Evolutionary conservation across 345 rosid species (phyloP), one percentile per base, ranked within the genome.

Genomic region (Cardiospermum halicacabum): DNA sequence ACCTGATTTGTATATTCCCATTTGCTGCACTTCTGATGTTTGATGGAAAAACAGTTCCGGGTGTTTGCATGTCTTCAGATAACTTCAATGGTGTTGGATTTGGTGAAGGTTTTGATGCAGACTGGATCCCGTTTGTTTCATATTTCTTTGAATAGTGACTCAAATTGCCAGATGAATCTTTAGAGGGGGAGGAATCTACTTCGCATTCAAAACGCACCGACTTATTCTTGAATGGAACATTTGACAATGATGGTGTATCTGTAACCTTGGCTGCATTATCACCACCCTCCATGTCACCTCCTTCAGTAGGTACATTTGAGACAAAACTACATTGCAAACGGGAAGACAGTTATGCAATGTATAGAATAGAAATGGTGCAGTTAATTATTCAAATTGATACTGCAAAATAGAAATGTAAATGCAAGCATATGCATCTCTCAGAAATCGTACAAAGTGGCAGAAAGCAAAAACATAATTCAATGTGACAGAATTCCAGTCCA

Each of bases 51-150:
- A 84, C 78, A 56, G 99, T 91, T 70, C 96, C 99, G 3, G 97
- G 97, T 70, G 99, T 95, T 79, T 95, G 96, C 96, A 95, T 89
- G 63, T 91, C 99, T 66, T 89, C 91, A 45, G 86, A 80, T 65
- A 95, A 75, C 74, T 85, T 85, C 62, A 84, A 5, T 25, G 94
- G 78, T 19, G 94, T 95, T 48, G 96, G 95, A 67, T 76, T 74
- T 31, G 96, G 93, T 15, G 83, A 78, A 66, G 56, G 54, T 73
- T 79, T 74, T 49, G 79, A 64, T 53, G 72, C 56, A 39, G 53
- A 73, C 39, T 68, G 69, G 27, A 58, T 63, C 30, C 60, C 72
- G 6, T 64, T 61, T 25, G 76, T 62, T 56, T 74, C 81, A 28
- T 56, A 62, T 62, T 75, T 77, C 75, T 66, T 64, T 10, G 81